These are phyloP conservation scores for Akanthomyces uredinophilus DNA, from an alignment of 2,329 filamentous ascomycete genomes.

Conservation along the genomic window DNA sequence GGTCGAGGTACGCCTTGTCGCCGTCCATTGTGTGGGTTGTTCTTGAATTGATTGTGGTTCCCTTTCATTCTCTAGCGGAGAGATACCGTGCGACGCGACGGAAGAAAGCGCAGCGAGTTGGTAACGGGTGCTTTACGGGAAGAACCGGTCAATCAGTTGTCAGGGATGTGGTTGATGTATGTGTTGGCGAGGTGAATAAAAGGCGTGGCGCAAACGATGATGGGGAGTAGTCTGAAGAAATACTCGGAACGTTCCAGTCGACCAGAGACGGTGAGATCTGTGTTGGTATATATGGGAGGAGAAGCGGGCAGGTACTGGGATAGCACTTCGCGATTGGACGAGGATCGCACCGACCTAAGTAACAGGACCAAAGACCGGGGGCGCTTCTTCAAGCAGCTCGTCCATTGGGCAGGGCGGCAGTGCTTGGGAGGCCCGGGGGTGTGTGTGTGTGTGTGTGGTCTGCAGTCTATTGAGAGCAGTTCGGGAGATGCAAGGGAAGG, in stretches of 20 bases:
- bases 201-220: neutral
- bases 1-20: conserved; percentile 18
- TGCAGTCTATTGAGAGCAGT: neutral
- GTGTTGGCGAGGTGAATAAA: neutral
- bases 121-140: neutral
- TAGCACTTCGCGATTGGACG: neutral
- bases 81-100: neutral
- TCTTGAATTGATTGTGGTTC: conserved; percentile 9
- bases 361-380: conserved; percentile 5
- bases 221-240: neutral
- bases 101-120: neutral
- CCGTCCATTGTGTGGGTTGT: conserved; percentile 21
- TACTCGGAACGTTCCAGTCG: neutral
- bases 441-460: neutral
- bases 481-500: neutral
- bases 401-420: neutral
- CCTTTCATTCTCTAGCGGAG: conserved; percentile 14
- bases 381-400: neutral
- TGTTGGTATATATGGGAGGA: neutral
- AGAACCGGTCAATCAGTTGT: too few relatives aligned
- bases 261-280: neutral
- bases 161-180: neutral
- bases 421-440: neutral
- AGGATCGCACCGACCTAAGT: conserved; percentile 11
- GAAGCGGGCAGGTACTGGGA: neutral